Evolutionary conservation across 2,329 filamentous ascomycete genomes (phyloP).

Genomic region (Sporothrix brasiliensis): DNA sequence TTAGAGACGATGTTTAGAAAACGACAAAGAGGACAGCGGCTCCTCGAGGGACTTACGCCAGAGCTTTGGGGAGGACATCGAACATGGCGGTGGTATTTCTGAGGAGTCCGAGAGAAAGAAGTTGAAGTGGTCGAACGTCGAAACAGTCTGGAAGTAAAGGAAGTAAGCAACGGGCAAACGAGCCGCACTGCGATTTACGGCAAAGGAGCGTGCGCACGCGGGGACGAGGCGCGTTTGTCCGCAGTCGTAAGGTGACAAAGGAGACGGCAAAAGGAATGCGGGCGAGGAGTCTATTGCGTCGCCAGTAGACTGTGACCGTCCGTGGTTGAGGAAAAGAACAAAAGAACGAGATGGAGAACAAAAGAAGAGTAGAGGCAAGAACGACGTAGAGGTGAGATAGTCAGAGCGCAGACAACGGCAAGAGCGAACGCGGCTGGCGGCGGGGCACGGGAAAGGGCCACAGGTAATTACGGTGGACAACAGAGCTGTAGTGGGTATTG

Average conservation of each 20-base stretch:
- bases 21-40: background rate
- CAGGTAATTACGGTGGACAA: background rate
- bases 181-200: background rate
- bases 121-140: background rate
- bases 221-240: background rate
- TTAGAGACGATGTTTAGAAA: background rate
- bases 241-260: background rate
- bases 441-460: slow-evolving; percentile 18
- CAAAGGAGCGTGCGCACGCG: slow-evolving; percentile 16
- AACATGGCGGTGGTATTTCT: slow-evolving; percentile 32
- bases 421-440: slow-evolving; percentile 26
- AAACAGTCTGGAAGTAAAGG: background rate
- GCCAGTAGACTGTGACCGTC: slow-evolving; percentile 4
- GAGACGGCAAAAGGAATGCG: background rate
- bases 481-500: too few relatives aligned
- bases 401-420: background rate
- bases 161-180: slow-evolving; percentile 11
- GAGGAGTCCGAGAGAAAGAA: background rate
- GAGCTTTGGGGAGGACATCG: slow-evolving; percentile 35
- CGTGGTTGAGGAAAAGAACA: background rate
- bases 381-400: background rate
- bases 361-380: background rate
- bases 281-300: background rate
- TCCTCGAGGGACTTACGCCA: slow-evolving; percentile 31
- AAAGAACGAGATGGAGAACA: background rate